Conservation (phyloP, 345 rosid species). For the Hibiscus trionum region DNA sequence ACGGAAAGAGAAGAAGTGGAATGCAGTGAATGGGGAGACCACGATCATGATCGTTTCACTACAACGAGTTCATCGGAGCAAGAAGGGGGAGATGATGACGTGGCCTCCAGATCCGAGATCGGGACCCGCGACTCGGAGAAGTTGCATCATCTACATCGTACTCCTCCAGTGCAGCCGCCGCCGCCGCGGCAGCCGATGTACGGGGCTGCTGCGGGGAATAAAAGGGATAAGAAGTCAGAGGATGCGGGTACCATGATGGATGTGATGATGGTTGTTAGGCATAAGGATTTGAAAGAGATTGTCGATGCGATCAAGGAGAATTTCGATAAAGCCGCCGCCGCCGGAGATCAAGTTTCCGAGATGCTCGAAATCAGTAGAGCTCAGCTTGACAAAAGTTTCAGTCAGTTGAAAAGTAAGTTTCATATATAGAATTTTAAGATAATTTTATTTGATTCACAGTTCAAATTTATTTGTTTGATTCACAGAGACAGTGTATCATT, state of each 20-base stretch:
- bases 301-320: constrained; percentile 73
- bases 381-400: constrained; percentile 88
- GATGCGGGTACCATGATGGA: constrained; percentile 41
- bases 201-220: constrained; percentile 9
- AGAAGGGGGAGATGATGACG: constrained; percentile 34
- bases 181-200: constrained; percentile 20
- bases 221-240: constrained; percentile 32
- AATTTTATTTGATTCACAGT: background rate
- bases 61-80: constrained; percentile 50
- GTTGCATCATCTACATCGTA: constrained; percentile 7
- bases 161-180: constrained; percentile 9
- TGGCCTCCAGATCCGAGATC: constrained; percentile 58
- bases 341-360: constrained; percentile 74
- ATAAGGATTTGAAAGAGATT: constrained; percentile 85
- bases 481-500: constrained; percentile 92
- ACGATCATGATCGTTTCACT: constrained; percentile 29
- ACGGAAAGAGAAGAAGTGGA: constrained; percentile 90
- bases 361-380: constrained; percentile 84
- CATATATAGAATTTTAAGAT: background rate
- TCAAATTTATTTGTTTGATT: background rate
- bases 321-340: constrained; percentile 72
- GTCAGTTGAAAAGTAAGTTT: constrained; percentile 71
- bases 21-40: constrained; percentile 96
- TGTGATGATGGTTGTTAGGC: constrained; percentile 82
- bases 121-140: constrained; percentile 47